Evolutionary conservation across 805 yeast species (phyloP), one percentile per base, ranked within the genome.

Genomic region (Nakazawaea pomicola): DNA sequence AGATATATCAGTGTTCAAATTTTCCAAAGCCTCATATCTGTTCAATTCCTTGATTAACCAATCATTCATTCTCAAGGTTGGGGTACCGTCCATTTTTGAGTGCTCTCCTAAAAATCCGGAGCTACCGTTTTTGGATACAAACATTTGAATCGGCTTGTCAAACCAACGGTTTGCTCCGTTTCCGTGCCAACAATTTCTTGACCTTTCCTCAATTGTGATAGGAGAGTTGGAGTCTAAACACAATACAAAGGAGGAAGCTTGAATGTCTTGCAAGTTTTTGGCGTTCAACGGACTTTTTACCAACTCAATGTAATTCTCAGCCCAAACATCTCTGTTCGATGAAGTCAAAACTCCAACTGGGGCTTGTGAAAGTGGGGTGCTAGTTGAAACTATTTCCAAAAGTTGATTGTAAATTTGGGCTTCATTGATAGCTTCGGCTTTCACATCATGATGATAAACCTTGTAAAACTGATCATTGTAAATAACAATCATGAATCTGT

Each of bases 21-120:
- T 35, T 10, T 25, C 34, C 30, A 29, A 12, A 42, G 11, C 2
- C 36, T 19, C 46, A 55, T 76, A 58, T 54, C 75, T 71, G 43
- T 60, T 47, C 43, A 90, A 62, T 50, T 77, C 73, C 40, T 70
- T 70, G 48, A 79, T 70, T 29, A 91, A 70, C 55, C 70, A 80
- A 63, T 88, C 88, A 61, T 91, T 91, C 66, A 91, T 67, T 49
- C 88, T 80, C 55, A 87, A 78, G 23, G 96, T 91, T 57, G 97
- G 95, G 8, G 96, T 87, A 47, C 98, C 99, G 62, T 91, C 99
- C 98, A 91, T 91, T 69, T 78, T 84, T 17, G 97, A 88, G 68
- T 91, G 99, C 68, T 91, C 99, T 47, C 95, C 97, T 57, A 89
- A 65, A 67, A 90, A 91, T 1, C 97, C 98, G 6, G 96, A 86